phyloP scores from a whole-genome alignment of 176 grass and related monocot genomes.

The Oryza brachyantha region DNA sequence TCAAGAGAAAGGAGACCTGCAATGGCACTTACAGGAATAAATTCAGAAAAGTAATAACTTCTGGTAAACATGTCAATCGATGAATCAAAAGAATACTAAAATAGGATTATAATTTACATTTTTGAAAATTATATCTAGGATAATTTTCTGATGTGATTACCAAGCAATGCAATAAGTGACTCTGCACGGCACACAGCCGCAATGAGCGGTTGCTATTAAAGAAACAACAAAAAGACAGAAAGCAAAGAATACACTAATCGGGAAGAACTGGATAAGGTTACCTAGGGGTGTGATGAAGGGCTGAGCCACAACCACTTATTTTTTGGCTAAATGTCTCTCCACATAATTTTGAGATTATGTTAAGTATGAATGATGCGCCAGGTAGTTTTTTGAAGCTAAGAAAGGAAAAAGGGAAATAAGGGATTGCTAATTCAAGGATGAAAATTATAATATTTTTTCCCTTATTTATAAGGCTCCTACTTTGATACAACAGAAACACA shows the following conservation, averaged over 20 bases:
- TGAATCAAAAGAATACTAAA: background rate
- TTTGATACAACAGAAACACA: conserved; percentile 17
- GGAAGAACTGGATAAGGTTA: conserved; percentile 46
- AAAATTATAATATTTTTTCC: background rate
- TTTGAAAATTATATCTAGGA: conserved; percentile 4
- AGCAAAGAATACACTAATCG: conserved; percentile 26
- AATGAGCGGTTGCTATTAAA: conserved; percentile 21
- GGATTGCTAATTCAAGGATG: conserved; percentile 5
- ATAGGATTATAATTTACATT: background rate
- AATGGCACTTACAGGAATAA: background rate
- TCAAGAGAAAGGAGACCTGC: background rate
- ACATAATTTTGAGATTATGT: conserved; percentile 47
- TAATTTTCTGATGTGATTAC: conserved; percentile 30
- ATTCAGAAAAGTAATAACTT: background rate
- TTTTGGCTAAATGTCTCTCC: conserved; percentile 32
- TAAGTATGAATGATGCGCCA: conserved; percentile 16
- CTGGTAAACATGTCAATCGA: background rate
- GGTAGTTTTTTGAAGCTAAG: conserved; percentile 15
- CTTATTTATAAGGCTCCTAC: background rate
- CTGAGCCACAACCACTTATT: conserved; percentile 49
- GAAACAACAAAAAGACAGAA: conserved; percentile 37
- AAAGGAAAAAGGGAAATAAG: conserved; percentile 10
- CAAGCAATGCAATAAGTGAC: conserved; percentile 41
- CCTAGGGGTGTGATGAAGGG: conserved; percentile 33
- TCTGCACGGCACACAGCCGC: conserved; percentile 32